Evolutionary conservation across 257 asterid genomes (phyloP).

Genomic region (Cruciata laevipes): DNA sequence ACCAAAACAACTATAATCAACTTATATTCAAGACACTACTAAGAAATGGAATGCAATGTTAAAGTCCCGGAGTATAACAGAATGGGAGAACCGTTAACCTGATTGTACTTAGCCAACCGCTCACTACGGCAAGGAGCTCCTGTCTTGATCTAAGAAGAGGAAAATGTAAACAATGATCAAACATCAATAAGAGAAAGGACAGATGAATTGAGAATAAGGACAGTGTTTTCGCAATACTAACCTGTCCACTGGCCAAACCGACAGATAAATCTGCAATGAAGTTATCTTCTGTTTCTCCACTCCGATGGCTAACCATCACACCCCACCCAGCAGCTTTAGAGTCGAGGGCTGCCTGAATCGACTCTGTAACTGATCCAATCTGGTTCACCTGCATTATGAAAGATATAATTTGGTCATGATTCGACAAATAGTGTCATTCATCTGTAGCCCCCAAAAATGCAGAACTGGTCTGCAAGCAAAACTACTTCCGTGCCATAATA

Average conservation of each 20-base stretch:
- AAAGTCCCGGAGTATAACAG: neutral
- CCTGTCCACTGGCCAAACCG: conserved; percentile 99
- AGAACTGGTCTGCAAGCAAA: too few species aligned
- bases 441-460: neutral
- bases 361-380: conserved; percentile 95
- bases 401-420: neutral
- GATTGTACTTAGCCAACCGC: conserved; percentile 94
- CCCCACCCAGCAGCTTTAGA: conserved; percentile 99
- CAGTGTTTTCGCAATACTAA: conserved; percentile 7
- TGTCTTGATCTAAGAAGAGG: conserved; percentile 64
- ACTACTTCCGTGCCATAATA: neutral
- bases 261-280: conserved; percentile 95
- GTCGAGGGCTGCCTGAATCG: conserved; percentile 93
- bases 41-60: neutral
- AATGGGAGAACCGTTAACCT: conserved; percentile 33
- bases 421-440: neutral
- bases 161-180: conserved; percentile 6
- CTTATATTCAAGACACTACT: neutral
- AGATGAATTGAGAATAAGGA: neutral
- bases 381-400: conserved; percentile 71
- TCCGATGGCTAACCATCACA: conserved; percentile 98
- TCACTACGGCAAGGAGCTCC: conserved; percentile 99
- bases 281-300: conserved; percentile 99
- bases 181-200: neutral
- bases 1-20: neutral